phyloP scores from a whole-genome alignment of 2,329 filamentous ascomycete genomes.

The Aspergillus sp. region DNA sequence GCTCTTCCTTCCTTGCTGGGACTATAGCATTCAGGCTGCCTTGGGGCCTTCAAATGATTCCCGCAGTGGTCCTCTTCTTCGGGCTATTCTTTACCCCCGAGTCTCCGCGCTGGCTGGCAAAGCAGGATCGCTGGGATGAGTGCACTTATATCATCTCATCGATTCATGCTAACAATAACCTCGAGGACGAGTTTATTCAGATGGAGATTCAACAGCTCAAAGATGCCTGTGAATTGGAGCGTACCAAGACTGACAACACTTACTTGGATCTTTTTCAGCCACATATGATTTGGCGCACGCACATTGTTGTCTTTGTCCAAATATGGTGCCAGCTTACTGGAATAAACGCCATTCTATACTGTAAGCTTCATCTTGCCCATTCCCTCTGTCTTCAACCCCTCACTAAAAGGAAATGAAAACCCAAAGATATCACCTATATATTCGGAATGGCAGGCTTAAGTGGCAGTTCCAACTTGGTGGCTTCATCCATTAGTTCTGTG shows the following conservation, averaged over 20 bases:
- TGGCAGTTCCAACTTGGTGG: background rate
- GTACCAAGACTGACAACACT: background rate
- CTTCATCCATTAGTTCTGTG: background rate
- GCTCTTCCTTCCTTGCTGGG: background rate
- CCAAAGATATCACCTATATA: background rate
- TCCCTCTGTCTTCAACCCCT: background rate
- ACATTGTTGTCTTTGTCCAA: background rate
- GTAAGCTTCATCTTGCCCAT: background rate
- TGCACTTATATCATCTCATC: background rate
- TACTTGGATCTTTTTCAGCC: background rate
- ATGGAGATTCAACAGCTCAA: background rate
- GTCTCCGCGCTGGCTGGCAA: background rate
- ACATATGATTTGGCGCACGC: background rate
- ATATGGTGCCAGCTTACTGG: background rate
- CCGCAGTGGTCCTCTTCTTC: background rate
- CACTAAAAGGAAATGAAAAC: background rate
- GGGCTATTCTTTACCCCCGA: background rate
- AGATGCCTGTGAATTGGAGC: background rate
- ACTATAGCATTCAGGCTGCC: background rate
- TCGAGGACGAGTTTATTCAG: background rate
- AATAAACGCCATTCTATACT: background rate
- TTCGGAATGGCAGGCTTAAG: background rate
- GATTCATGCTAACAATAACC: background rate
- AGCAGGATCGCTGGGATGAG: background rate
- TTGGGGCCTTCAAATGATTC: background rate